Conservation (phyloP, 805 yeast species). For the Candida boleticola region DNA sequence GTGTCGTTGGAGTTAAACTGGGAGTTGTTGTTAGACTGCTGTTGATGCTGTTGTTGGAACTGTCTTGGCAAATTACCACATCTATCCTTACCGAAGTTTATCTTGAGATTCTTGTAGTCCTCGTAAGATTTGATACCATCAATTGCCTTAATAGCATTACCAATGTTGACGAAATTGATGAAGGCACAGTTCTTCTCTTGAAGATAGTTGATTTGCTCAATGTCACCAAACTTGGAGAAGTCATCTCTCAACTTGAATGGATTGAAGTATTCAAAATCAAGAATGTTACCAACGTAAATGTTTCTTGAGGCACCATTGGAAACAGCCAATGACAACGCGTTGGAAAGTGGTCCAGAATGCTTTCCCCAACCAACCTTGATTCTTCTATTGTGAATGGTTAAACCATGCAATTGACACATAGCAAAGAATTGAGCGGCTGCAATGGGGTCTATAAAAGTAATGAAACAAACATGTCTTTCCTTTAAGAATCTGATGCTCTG, state of each 20-base stretch:
- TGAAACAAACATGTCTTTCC: conserved; percentile 89
- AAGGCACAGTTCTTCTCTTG: conserved; percentile 86
- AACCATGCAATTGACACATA: conserved; percentile 85
- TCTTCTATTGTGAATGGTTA: conserved; percentile 79
- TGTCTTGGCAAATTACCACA: conserved; percentile 94
- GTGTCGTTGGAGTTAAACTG: conserved; percentile 6
- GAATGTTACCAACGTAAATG: conserved; percentile 77
- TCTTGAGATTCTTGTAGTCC: conserved; percentile 64
- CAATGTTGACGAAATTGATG: conserved; percentile 86
- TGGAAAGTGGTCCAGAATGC: conserved; percentile 88
- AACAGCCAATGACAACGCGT: conserved; percentile 84
- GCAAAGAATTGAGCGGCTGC: conserved; percentile 98
- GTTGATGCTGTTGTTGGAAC: conserved; percentile 34
- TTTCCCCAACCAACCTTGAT: conserved; percentile 98
- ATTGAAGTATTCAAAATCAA: conserved; percentile 47
- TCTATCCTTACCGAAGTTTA: conserved; percentile 91
- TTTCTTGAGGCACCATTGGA: conserved; percentile 93
- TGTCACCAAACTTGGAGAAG: conserved; percentile 84
- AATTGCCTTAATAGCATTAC: conserved; percentile 87
- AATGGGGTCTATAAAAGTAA: conserved; percentile 93
- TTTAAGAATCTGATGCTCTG: conserved; percentile 78
- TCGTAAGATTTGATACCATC: conserved; percentile 81
- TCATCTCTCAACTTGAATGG: conserved; percentile 65
- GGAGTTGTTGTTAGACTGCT: conserved; percentile 8
- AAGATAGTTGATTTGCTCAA: conserved; percentile 89